Evolutionary conservation across 2,329 filamentous ascomycete genomes (phyloP), one percentile per base, ranked within the genome.

Genomic region (Aspergillus ustus): DNA sequence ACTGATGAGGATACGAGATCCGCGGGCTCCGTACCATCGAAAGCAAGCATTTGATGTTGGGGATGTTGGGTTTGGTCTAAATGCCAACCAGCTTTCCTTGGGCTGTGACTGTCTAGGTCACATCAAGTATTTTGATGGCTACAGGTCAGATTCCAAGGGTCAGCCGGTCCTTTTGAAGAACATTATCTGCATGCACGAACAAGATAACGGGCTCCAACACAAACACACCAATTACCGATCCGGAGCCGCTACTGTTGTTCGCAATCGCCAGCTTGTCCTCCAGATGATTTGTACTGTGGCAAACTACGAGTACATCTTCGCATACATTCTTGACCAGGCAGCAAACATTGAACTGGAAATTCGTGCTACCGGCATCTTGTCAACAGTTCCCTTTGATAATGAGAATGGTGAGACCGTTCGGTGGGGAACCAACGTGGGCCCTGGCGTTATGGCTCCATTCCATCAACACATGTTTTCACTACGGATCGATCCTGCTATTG

Each of bases 391-490:
- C 3, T 87, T 90, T 65, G 87, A 90, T 61, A 77, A 80, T 56
- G 71, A 76, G 28, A 84, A 89, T 62, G 87, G 85, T 15, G 73
- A 87, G 54, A 83, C 84, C 13, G 87, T 90, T 3, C 84, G 86
- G 2, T 90, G 85, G 79, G 89, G 88, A 37, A 91, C 88, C 0
- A 84, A 90, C 45, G 87, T 91, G 5, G 87, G 89, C 61, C 88
- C 88, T 0, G 88, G 89, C 48, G 88, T 89, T 17, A 84, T 92
- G 37, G 89, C 88, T 2, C 80, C 82, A 0, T 87, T 90, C 75
- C 90, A 93, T 70, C 90, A 93, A 72, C 91, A 93, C 75, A 90
- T 92, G 73, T 92, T 93, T 78, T 88, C 84, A 3, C 80, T 89
- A 5, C 84, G 87, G 8, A 79, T 89, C 13, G 87, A 89, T 69